Base-by-base conservation (phyloP, 352 stramenopile species). In the Phytophthora fragariaefolia region DNA sequence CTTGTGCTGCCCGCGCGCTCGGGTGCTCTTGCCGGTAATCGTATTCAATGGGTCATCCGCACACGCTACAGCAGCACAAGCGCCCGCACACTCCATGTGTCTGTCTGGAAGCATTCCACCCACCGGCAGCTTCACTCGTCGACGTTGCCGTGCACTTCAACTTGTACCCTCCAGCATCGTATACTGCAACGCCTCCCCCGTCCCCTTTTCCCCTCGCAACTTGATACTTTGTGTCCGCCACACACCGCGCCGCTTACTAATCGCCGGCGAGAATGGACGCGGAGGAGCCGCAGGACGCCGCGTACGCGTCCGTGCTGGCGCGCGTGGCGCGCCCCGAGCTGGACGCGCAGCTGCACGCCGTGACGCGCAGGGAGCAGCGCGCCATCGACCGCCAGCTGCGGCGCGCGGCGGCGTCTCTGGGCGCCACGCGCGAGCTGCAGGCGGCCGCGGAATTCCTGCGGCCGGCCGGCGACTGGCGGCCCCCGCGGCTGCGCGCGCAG, bases 281-380 rank as follows among this genome's bases (percentile, higher is more conserved):
- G 8, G 42, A 71, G 17, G 67, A n/a, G n/a, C n/a, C n/a, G n/a
- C n/a, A n/a, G n/a, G n/a, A 79, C n/a, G 61, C 55, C 32, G 61
- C 71, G 28, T 83, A 73, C 42, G 74, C 63, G 46, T 69, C 72
- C 46, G 79, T 85, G 27, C 45, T 85, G 54, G 20, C 52, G 43
- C 66, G 58, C 26, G 63, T 76, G 32, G 43, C 74, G 54, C 58
- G 24, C 0, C 48, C 64, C 12, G 66, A 79, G 45, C 58, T 78
- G 40, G 54, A 20, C 4, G 57, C 59, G 12, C 51, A 76, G 52
- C 69, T 76, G 40, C 20, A 53, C 0, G 20, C 28, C 4, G 64
- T 80, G 10, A 24, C 66, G n/a, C 13, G 15, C 0, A 72, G 53
- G 24, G 69, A 83, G 20, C 53, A 50, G 0, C 52, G 22, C 26